These are phyloP conservation scores for Pichia sp. DNA, from an alignment of 1,139 yeast species.

Conservation along the genomic window DNA sequence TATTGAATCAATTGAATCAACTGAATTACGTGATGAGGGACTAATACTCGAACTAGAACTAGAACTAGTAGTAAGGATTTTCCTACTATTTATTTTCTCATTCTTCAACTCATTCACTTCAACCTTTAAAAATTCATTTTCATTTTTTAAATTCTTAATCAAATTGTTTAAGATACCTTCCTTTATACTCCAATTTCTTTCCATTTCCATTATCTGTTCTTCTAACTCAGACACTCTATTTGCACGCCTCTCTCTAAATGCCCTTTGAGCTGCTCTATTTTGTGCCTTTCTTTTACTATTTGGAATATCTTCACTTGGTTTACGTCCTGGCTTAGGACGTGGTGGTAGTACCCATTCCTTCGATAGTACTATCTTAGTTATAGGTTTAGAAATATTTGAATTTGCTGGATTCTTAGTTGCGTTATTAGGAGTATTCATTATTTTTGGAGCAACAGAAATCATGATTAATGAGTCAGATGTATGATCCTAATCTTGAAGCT, in stretches of 20 bases:
- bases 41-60: background rate
- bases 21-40: background rate
- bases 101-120: constrained; percentile 23
- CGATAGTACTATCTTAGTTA: constrained; percentile 57
- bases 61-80: background rate
- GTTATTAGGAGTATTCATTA: constrained; percentile 1
- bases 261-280: constrained; percentile 92
- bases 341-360: constrained; percentile 91
- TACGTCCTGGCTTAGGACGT: constrained; percentile 83
- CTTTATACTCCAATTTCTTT: constrained; percentile 54
- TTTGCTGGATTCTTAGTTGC: background rate
- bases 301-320: constrained; percentile 65
- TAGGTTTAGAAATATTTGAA: constrained; percentile 10
- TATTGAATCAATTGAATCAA: constrained; percentile 13
- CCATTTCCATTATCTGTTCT: constrained; percentile 52
- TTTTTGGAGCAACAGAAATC: constrained; percentile 12
- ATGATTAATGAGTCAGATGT: background rate
- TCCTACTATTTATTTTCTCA: background rate
- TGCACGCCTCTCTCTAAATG: constrained; percentile 79
- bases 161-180: constrained; percentile 53
- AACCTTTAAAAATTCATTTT: constrained; percentile 30
- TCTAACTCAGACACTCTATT: constrained; percentile 51
- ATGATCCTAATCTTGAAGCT: no score
- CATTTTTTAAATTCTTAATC: constrained; percentile 30
- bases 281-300: constrained; percentile 83